Conservation (phyloP, 805 yeast species). For the Priceomyces castillae region DNA sequence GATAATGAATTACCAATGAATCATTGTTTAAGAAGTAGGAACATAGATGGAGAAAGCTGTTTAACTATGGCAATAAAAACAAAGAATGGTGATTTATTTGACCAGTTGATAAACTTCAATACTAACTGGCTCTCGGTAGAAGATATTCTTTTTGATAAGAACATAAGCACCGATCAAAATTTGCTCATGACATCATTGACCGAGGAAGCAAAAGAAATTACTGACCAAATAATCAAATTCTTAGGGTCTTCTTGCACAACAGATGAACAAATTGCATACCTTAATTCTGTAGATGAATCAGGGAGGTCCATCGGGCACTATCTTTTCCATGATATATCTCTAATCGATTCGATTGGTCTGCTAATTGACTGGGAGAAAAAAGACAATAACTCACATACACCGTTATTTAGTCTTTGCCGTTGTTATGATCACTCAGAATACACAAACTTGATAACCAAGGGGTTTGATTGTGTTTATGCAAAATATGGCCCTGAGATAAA, state of each 20-base stretch:
- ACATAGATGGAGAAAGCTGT: constrained; percentile 64
- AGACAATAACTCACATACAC: constrained; percentile 72
- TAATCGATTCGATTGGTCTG: constrained; percentile 54
- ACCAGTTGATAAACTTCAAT: constrained; percentile 42
- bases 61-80: constrained; percentile 59
- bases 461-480: constrained; percentile 42
- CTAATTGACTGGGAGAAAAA: constrained; percentile 65
- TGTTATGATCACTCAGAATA: constrained; percentile 78
- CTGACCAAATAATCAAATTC: constrained; percentile 42
- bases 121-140: constrained; percentile 57
- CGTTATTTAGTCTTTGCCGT: constrained; percentile 70
- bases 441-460: constrained; percentile 42
- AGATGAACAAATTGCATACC: constrained; percentile 47
- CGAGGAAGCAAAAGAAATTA: constrained; percentile 46
- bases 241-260: constrained; percentile 41
- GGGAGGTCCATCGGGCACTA: constrained; percentile 73
- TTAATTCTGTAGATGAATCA: constrained; percentile 49
- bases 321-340: constrained; percentile 52
- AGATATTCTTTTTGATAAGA: constrained; percentile 63
- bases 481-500: constrained; percentile 41
- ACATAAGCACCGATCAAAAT: constrained; percentile 48
- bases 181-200: constrained; percentile 63
- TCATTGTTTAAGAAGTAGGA: constrained; percentile 25
- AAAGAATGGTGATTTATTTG: constrained; percentile 44
- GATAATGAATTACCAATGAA: constrained; percentile 14